phyloP scores from a whole-genome alignment of 768 basidiomycete species.

The Phlegmacium glaucopus region DNA sequence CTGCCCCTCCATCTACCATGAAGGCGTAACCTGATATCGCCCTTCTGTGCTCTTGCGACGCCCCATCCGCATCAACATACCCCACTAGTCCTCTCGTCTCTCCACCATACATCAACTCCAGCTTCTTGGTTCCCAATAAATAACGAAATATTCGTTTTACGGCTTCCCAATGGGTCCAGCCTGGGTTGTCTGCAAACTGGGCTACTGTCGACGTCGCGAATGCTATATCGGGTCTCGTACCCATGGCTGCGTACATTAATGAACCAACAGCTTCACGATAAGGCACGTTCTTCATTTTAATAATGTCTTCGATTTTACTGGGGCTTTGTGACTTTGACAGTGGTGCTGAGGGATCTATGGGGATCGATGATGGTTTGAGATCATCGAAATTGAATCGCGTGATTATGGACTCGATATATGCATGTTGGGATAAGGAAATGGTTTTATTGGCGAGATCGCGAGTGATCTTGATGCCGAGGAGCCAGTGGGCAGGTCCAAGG shows the following conservation, averaged over 20 bases:
- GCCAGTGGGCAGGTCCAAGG: constrained; percentile 14
- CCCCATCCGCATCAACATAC: no score
- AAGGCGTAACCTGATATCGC: no score
- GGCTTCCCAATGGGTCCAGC: no score
- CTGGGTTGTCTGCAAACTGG: constrained; percentile 32
- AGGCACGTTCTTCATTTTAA: no score
- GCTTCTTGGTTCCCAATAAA: constrained; percentile 21
- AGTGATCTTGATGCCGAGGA: constrained; percentile 19
- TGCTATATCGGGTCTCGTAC: constrained; percentile 36
- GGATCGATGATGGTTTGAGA: constrained; percentile 16
- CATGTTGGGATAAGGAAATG: constrained; percentile 25
- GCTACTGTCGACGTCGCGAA: constrained; percentile 29
- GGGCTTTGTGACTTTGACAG: constrained; percentile 16
- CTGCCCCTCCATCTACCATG: no score
- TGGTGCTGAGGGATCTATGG: constrained; percentile 17
- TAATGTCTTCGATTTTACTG: constrained; percentile 5
- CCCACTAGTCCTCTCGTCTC: no score
- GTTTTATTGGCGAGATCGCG: constrained; percentile 11
- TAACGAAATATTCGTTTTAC: constrained; percentile 38
- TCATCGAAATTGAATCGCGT: constrained; percentile 20
- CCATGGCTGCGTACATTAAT: constrained; percentile 30
- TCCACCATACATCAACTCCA: constrained; percentile 5
- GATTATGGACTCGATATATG: no score
- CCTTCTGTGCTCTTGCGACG: no score
- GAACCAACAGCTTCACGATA: no score